These are phyloP conservation scores for Xerocomellus amylosporus DNA, from an alignment of 768 basidiomycete genomes.

Conservation along the genomic window DNA sequence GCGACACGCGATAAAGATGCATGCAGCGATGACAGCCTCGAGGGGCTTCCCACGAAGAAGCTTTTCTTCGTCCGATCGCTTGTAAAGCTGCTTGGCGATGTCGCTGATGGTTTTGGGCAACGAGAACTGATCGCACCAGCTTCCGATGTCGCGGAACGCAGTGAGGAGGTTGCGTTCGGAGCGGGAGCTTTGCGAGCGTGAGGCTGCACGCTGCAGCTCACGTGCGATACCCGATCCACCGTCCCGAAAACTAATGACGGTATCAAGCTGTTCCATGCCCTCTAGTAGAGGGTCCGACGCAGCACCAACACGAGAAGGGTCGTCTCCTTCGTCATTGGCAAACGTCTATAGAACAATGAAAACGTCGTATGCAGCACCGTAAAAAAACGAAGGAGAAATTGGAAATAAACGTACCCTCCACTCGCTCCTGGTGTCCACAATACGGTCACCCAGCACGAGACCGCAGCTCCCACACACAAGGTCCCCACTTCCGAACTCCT, in stretches of 20 bases:
- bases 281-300: conserved; percentile 91
- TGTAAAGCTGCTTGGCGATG: conserved; percentile 95
- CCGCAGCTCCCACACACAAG: conserved; percentile 94
- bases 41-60: conserved; percentile 87
- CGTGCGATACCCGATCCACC: conserved; percentile 91
- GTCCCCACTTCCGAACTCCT: conserved; percentile 97
- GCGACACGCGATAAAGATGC: conserved; percentile 96
- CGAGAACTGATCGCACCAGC: conserved; percentile 94
- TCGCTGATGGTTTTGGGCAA: conserved; percentile 92
- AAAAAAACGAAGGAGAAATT: conserved; percentile 13
- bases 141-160: conserved; percentile 88
- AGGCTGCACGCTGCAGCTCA: conserved; percentile 90
- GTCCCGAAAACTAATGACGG: conserved; percentile 92
- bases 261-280: conserved; percentile 92
- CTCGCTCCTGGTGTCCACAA: conserved; percentile 98
- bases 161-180: conserved; percentile 82
- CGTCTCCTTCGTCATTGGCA: conserved; percentile 98
- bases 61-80: conserved; percentile 95
- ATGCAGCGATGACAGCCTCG: conserved; percentile 93
- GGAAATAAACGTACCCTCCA: conserved; percentile 71
- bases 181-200: conserved; percentile 72
- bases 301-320: conserved; percentile 99
- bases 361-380: conserved; percentile 23
- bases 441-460: conserved; percentile 90
- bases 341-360: conserved; percentile 68